phyloP scores from a whole-genome alignment of 2,329 filamentous ascomycete genomes.

The Diaporthe caulivora region DNA sequence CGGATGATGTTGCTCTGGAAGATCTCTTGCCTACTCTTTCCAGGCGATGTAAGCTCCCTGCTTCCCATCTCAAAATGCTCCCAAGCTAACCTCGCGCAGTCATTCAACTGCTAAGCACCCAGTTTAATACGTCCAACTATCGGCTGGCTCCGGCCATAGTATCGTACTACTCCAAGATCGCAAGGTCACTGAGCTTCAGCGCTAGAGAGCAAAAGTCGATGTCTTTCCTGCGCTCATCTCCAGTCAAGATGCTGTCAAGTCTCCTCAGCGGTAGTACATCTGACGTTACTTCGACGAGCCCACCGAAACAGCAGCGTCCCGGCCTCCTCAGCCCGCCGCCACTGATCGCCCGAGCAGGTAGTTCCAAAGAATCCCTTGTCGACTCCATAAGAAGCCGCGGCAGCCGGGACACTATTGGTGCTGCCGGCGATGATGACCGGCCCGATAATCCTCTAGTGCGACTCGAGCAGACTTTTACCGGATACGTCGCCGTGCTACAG shows the following conservation, averaged over 20 bases:
- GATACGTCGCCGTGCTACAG: conserved; percentile 85
- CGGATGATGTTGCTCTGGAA: conserved; percentile 78
- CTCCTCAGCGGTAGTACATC: conserved; percentile 75
- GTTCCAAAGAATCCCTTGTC: conserved; percentile 60
- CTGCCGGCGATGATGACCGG: conserved; percentile 61
- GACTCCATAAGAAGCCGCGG: conserved; percentile 66
- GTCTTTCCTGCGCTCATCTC: conserved; percentile 83
- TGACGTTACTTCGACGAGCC: conserved; percentile 53
- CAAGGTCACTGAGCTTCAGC: conserved; percentile 76
- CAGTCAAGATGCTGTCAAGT: conserved; percentile 89
- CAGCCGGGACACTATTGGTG: conserved; percentile 57
- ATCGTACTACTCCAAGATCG: conserved; percentile 81
- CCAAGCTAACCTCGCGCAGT: conserved; percentile 64
- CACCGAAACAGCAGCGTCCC: conserved; percentile 57
- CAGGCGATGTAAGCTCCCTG: conserved; percentile 72
- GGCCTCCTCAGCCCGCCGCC: conserved; percentile 41
- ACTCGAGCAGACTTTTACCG: conserved; percentile 86
- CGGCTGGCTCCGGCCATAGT: conserved; percentile 76
- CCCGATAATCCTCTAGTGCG: conserved; percentile 77
- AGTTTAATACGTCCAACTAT: conserved; percentile 76
- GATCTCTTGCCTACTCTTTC: conserved; percentile 82
- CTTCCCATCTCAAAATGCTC: not conserved
- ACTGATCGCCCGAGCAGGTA: conserved; percentile 33
- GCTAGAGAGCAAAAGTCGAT: conserved; percentile 74
- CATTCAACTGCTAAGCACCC: conserved; percentile 77